Evolutionary conservation across 108 stramenopile species (phyloP), one percentile per base, ranked within the genome.

Genomic region (Cylindrotheca closterium): DNA sequence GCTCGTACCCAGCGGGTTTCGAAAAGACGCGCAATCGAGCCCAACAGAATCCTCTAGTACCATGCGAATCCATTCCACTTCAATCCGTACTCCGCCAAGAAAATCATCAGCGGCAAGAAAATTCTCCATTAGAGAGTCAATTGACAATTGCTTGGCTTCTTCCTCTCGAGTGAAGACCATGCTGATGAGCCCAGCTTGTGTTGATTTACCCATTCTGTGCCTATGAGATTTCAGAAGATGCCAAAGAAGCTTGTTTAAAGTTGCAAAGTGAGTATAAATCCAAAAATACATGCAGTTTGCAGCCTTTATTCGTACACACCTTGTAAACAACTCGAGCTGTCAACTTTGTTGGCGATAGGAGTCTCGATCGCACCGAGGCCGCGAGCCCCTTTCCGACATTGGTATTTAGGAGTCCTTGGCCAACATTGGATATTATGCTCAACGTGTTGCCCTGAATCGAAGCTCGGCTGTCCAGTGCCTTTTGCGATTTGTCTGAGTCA

Each of bases 151-250:
- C 34, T 56, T 68, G 27, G 55, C 22, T 24, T 71, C 18, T 26
- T 63, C 32, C 54, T 67, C 55, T 73, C 71, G 28, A 24, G 81
- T 76, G 30, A 89, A 63, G 37, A 89, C 65, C 49, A 89, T 65
- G 19, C 73, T 57, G 42, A 86, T 60, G 46, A 92, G 25, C 22
- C 84, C 87, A 45, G 68, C 57, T 45, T 85, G 73, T 4, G 84
- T 85, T 28, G 46, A 48, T 23, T 24, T 32, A 0, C 84, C 81
- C 2, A 89, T 60, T 32, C 77, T 50, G 34, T 72, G 75, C 7
- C 88, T 66, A 61, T 89, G 88, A 31, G 79, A 82, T 60, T 88
- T 92, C 8, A 88, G 45, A 4, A 92, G 68, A 61, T 92, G 87
- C 88, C 88, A 92, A 4, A 92, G 63, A 4, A 92, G 67, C 55